Evolutionary conservation across 1,284 basidiomycete genomes (phyloP).

Genomic region (Tylopilus microsporus): DNA sequence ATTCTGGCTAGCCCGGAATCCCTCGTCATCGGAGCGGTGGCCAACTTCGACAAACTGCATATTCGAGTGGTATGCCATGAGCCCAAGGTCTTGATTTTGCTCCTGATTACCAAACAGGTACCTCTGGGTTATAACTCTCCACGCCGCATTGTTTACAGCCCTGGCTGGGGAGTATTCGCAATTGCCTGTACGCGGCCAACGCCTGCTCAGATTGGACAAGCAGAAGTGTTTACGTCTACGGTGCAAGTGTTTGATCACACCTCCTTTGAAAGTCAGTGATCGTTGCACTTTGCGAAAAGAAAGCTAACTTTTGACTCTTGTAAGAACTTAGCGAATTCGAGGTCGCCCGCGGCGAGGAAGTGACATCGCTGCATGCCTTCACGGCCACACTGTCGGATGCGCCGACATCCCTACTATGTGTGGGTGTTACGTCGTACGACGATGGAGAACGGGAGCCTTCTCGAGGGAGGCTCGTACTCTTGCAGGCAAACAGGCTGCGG

Average conservation of each 20-base stretch:
- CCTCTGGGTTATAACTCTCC: conserved; percentile 67
- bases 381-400: conserved; percentile 30
- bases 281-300: neutral
- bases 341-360: conserved; percentile 53
- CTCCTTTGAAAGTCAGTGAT: conserved; percentile 53
- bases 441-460: conserved; percentile 54
- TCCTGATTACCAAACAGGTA: conserved; percentile 42
- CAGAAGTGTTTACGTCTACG: conserved; percentile 46
- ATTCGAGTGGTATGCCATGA: conserved; percentile 62
- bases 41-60: conserved; percentile 76
- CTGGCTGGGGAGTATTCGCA: conserved; percentile 54
- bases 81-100: neutral
- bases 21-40: conserved; percentile 61
- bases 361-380: conserved; percentile 51
- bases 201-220: conserved; percentile 53
- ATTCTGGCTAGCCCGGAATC: conserved; percentile 54
- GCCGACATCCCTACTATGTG: conserved; percentile 45
- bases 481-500: conserved; percentile 33
- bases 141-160: conserved; percentile 56
- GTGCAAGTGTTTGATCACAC: conserved; percentile 67
- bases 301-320: conserved; percentile 10
- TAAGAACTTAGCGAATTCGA: conserved; percentile 52
- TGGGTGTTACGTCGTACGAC: conserved; percentile 55
- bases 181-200: conserved; percentile 53
- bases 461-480: conserved; percentile 50